Base-by-base conservation (phyloP, 257 asterid species). In the Galeopsis tetrahit region DNA sequence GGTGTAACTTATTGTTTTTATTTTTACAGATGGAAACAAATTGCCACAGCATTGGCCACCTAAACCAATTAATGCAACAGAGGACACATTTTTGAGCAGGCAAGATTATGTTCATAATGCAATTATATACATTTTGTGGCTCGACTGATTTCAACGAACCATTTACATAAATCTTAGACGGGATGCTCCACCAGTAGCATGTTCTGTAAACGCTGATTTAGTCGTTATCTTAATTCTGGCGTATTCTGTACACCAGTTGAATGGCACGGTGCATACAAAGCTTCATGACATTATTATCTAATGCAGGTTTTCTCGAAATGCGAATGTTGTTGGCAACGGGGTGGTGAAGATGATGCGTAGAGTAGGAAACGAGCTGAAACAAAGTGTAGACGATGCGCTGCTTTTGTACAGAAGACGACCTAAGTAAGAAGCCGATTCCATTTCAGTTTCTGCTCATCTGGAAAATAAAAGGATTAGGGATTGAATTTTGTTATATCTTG, bases 51-150 rank as follows among this genome's bases (percentile, higher is more conserved):
- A 82, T 73, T 85, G 85, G 56, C 33, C 87, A 68, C 89, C 82
- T 7, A 88, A 85, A 76, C 93, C 97, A 46, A 31, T 89, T 68
- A 83, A 67, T 73, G 64, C 90, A 17, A 66, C 81, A 33, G 86
- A 84, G 71, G 96, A 89, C 4, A 95, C 87, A 68, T 91, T 91
- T 78, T 74, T 85, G 31, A 82, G 80, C 93, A 94, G 97, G 99
- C 83, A 86, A 79, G 88, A 62, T 53, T 38, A 11, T 10, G 31
- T 33, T 63, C 71, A 38, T 66, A 51, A 62, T 68, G 42, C 9
- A 42, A 21, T 77, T 7, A 34, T 32, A 7, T 52, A 40, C 59
- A 38, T 38, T 8, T 43, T 44, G 10, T 53, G 3, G 53, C 43
- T 21, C 1, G 28, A 21, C 28, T 40, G 35, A 17, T 51, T 65